Evolutionary conservation across 1,284 basidiomycete species (phyloP).

Genomic region (Cryptococcus depauperatus): DNA sequence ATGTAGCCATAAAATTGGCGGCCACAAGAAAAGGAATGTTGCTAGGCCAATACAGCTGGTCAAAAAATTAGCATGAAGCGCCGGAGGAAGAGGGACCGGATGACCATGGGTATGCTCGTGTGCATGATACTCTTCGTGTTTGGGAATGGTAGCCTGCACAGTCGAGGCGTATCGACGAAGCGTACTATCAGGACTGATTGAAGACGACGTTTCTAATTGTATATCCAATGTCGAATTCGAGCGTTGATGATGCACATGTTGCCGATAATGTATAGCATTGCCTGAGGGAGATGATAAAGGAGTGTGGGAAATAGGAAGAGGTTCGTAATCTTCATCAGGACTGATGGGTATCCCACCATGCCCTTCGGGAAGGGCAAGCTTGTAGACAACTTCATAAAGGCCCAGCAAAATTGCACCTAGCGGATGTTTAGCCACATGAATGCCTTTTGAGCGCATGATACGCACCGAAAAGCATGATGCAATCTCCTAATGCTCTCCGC

Average conservation of each 20-base stretch:
- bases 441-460: no score
- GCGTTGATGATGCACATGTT: not conserved
- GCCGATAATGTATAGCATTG: not conserved
- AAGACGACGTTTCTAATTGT: not conserved
- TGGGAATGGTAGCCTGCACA: not conserved
- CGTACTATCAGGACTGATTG: constrained; percentile 1
- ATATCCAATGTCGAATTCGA: constrained; percentile 6
- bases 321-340: constrained; percentile 5
- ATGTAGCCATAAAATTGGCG: constrained; percentile 36
- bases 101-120: not conserved
- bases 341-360: constrained; percentile 25
- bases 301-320: constrained; percentile 6
- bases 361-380: constrained; percentile 41
- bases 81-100: constrained; percentile 28
- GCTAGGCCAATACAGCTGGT: constrained; percentile 41
- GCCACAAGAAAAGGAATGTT: constrained; percentile 39
- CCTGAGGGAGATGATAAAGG: constrained; percentile 1
- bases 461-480: constrained; percentile 42
- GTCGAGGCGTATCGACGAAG: constrained; percentile 8
- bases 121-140: not conserved
- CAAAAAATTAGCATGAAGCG: constrained; percentile 44
- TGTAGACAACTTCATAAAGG: constrained; percentile 46
- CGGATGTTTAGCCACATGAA: not conserved
- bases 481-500: constrained; percentile 35
- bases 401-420: constrained; percentile 39